Percentiles rank a stretch among this genome's conserved stretches.
Evolutionary conservation across 306 rosid species (phyloP).

Genomic region (Begonia loranthoides): DNA sequence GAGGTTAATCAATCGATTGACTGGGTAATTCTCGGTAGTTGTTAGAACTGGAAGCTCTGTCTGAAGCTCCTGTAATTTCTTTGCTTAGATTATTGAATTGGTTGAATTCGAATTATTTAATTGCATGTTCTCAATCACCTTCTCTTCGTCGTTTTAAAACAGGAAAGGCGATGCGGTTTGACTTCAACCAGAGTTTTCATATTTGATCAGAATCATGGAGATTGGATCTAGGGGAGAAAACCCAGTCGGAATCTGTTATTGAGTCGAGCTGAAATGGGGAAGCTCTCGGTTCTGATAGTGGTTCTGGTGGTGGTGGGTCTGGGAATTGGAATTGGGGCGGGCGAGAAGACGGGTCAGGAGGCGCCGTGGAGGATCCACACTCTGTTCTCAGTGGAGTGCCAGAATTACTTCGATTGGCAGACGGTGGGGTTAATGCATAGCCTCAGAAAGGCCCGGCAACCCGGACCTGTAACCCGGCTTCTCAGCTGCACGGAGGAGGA

Average conservation of each 20-base stretch:
- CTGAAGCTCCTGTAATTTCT: too few relatives aligned
- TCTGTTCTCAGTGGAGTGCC: constrained; percentile 93
- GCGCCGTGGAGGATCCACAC: constrained; percentile 69
- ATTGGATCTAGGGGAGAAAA: constrained; percentile 28
- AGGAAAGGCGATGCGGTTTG: constrained; percentile 23
- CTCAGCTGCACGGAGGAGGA: constrained; percentile 91
- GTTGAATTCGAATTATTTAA: neutral
- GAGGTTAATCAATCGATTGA: too few relatives aligned
- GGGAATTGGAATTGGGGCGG: constrained; percentile 15
- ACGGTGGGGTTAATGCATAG: constrained; percentile 91
- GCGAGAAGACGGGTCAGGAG: constrained; percentile 26
- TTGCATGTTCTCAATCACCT: constrained; percentile 6
- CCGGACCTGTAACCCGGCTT: constrained; percentile 85
- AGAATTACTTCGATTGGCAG: constrained; percentile 98
- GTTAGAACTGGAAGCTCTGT: too few relatives aligned
- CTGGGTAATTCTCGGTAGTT: too few relatives aligned
- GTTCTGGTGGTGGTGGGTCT: constrained; percentile 20
- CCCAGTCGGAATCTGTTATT: constrained; percentile 36
- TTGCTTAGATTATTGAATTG: too few relatives aligned
- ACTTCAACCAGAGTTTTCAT: constrained; percentile 17
- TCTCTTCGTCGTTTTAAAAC: constrained; percentile 2
- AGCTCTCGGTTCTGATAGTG: constrained; percentile 17
- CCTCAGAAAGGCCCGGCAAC: constrained; percentile 66
- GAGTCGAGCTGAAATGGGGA: constrained; percentile 38
- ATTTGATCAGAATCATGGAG: constrained; percentile 15